Evolutionary conservation across 139 green algal genomes (phyloP).

Genomic region (Astrephomene gubernaculifera): DNA sequence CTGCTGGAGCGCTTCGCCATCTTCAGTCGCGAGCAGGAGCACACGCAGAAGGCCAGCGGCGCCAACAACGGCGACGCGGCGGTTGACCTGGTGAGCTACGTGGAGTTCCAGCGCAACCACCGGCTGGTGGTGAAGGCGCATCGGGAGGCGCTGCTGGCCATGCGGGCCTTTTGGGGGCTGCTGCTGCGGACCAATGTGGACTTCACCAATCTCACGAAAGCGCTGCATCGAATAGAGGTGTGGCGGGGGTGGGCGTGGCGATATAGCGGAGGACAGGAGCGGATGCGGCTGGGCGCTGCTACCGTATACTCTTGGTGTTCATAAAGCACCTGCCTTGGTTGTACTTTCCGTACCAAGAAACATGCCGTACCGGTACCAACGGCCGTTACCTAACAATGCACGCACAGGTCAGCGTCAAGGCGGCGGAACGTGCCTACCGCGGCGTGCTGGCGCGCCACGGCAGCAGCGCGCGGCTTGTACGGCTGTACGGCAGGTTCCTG

Average conservation of each 20-base stretch:
- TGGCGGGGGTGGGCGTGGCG: too few species aligned
- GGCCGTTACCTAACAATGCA: too few species aligned
- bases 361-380: too few species aligned
- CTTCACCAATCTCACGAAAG: conserved; percentile 1
- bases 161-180: conserved; percentile 39
- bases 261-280: neutral
- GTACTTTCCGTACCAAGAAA: too few species aligned
- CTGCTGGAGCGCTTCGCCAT: conserved; percentile 52
- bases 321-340: too few species aligned
- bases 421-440: conserved; percentile 38
- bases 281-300: too few species aligned
- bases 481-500: conserved; percentile 50
- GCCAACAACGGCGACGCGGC: conserved; percentile 15
- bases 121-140: conserved; percentile 37
- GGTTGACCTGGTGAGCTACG: conserved; percentile 46
- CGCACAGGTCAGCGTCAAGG: conserved; percentile 27
- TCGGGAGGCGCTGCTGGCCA: conserved; percentile 36
- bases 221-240: conserved; percentile 13
- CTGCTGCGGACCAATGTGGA: conserved; percentile 25
- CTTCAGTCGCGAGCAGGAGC: conserved; percentile 51
- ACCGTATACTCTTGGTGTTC: too few species aligned
- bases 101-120: conserved; percentile 48
- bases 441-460: conserved; percentile 15
- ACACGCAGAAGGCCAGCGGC: conserved; percentile 29
- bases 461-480: conserved; percentile 8